phyloP scores from a whole-genome alignment of 805 yeast species.

The Yarrowia sp. region DNA sequence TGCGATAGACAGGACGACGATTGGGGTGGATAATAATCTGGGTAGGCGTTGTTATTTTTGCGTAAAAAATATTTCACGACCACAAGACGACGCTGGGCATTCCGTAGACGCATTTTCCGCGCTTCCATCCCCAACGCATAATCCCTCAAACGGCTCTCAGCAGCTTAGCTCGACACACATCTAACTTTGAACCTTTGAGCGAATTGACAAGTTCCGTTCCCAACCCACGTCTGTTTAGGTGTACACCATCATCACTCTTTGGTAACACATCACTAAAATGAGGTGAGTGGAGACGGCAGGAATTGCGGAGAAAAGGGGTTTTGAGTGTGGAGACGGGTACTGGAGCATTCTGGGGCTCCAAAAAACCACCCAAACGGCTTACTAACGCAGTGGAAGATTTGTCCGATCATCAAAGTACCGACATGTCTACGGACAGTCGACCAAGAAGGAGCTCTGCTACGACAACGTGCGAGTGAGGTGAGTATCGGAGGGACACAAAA shows the following conservation, averaged over 20 bases:
- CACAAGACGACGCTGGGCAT: no score
- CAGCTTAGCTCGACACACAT: slow-evolving; percentile 17
- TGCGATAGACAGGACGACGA: no score
- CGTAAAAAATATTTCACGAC: no score
- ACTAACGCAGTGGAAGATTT: slow-evolving; percentile 50
- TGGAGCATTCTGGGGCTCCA: no score
- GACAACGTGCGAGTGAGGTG: slow-evolving; percentile 52
- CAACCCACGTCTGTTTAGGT: slow-evolving; percentile 2
- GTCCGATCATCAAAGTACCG: slow-evolving; percentile 97
- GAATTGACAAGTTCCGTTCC: slow-evolving; percentile 7
- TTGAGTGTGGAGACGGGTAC: no score
- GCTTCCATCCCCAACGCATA: background rate
- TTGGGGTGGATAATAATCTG: no score
- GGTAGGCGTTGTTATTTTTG: no score
- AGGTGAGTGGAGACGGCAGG: background rate
- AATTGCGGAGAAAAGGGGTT: background rate
- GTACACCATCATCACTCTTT: slow-evolving; percentile 19
- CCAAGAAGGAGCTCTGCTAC: slow-evolving; percentile 65
- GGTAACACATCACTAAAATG: slow-evolving; percentile 25
- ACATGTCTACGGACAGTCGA: slow-evolving; percentile 91
- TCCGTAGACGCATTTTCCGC: background rate
- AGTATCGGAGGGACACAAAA: background rate
- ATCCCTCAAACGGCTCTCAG: background rate
- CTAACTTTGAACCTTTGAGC: slow-evolving; percentile 24
- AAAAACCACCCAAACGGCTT: no score